A percentile compares a stretch with the other conserved stretches of the same genome.
These are phyloP conservation scores for Salvia rosmarinus DNA, from an alignment of 257 asterid species.

Conservation along the genomic window DNA sequence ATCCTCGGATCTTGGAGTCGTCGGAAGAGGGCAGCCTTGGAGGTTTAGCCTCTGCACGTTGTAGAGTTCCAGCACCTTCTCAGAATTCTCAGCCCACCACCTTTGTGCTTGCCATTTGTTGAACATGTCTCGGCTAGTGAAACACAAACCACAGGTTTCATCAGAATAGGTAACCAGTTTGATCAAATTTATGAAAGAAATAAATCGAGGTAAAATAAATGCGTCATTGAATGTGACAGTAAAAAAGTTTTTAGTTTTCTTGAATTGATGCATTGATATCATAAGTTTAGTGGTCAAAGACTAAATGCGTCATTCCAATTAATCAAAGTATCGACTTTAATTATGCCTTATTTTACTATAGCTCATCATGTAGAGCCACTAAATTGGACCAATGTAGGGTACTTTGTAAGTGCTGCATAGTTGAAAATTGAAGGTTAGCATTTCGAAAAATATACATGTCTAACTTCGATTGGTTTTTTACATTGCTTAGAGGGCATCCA, in stretches of 20 bases:
- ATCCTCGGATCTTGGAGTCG: conserved; percentile 83
- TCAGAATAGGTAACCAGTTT: background rate
- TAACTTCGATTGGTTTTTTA: conserved; percentile 21
- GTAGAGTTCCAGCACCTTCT: conserved; percentile 87
- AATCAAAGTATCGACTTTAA: conserved; percentile 25
- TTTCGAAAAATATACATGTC: conserved; percentile 7
- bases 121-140: conserved; percentile 80
- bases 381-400: conserved; percentile 40
- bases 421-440: conserved; percentile 25
- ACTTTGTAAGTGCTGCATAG: conserved; percentile 29
- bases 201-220: background rate
- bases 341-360: conserved; percentile 22
- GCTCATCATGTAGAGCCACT: conserved; percentile 43
- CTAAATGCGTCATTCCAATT: conserved; percentile 28
- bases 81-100: conserved; percentile 97
- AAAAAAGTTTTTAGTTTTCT: background rate
- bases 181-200: background rate
- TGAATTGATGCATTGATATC: background rate
- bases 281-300: conserved; percentile 32
- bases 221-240: too few relatives aligned
- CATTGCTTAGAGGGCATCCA: conserved; percentile 41
- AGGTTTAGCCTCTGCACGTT: conserved; percentile 82
- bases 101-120: conserved; percentile 96
- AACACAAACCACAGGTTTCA: background rate
- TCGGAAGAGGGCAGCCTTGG: conserved; percentile 81